Conservation (phyloP, 208 protist genomes). For the Leishmania turanica region DNA sequence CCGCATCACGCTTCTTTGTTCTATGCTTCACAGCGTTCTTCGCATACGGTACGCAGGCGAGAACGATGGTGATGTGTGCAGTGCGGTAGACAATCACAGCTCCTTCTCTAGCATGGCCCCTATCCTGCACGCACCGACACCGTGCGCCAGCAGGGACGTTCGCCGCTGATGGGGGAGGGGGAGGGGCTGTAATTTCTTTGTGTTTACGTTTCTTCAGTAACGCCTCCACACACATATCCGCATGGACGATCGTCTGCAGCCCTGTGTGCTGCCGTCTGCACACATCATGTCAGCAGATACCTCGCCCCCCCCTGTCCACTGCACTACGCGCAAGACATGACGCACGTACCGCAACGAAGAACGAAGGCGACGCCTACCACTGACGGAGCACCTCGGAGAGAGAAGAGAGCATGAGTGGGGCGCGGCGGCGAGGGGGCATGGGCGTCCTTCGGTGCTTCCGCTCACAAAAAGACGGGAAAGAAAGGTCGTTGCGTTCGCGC, state of each 20-base stretch:
- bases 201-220: too few species aligned
- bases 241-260: background rate
- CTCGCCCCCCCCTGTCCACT: background rate
- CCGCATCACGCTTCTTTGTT: background rate
- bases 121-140: background rate
- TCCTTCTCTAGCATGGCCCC: background rate
- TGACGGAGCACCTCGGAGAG: background rate
- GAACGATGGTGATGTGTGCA: background rate
- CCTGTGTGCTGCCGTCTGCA: background rate
- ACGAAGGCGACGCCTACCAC: background rate
- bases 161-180: background rate
- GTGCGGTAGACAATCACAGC: background rate
- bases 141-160: background rate
- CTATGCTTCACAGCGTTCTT: slow-evolving; percentile 1
- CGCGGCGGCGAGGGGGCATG: background rate
- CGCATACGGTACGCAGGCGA: background rate
- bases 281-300: background rate
- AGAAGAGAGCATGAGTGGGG: background rate
- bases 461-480: background rate
- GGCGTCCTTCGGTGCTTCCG: background rate
- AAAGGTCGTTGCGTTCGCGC: background rate
- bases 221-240: background rate
- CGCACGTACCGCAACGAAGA: background rate
- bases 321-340: background rate
- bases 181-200: background rate